A percentile compares a stretch with the other conserved stretches of the same genome.
These are phyloP conservation scores for Pythium graminicola DNA, from an alignment of 352 stramenopile species.

Conservation along the genomic window DNA sequence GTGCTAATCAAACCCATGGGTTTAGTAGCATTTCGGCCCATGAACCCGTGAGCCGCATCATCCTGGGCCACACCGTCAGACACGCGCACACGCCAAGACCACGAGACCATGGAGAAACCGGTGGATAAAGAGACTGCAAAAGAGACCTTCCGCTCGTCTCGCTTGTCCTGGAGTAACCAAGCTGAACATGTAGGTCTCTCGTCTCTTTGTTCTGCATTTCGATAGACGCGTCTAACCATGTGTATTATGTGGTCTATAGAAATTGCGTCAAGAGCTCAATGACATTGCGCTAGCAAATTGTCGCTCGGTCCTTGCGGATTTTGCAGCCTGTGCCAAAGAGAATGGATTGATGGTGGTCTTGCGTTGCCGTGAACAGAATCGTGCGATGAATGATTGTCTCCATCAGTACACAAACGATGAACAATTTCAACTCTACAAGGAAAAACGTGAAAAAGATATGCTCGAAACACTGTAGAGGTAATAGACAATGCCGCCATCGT, in stretches of 20 bases:
- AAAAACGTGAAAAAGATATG: constrained; percentile 56
- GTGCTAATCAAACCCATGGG: constrained; percentile 1
- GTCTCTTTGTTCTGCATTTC: too few relatives aligned
- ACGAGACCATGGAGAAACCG: constrained; percentile 30
- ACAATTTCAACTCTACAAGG: constrained; percentile 59
- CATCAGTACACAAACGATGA: constrained; percentile 75
- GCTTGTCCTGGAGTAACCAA: constrained; percentile 80
- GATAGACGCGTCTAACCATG: too few relatives aligned
- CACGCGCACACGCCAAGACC: neutral
- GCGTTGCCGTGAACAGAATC: constrained; percentile 66
- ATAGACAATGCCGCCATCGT: too few relatives aligned
- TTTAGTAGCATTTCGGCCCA: constrained; percentile 1
- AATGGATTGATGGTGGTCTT: constrained; percentile 67
- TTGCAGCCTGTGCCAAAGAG: constrained; percentile 60
- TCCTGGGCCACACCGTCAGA: constrained; percentile 7
- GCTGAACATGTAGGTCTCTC: constrained; percentile 55
- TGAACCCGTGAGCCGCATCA: neutral
- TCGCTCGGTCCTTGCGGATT: constrained; percentile 42
- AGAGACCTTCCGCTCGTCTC: constrained; percentile 62
- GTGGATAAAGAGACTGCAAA: constrained; percentile 73
- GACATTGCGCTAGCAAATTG: constrained; percentile 81
- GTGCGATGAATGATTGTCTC: constrained; percentile 72
- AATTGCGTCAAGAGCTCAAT: constrained; percentile 75
- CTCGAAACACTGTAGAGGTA: constrained; percentile 18
- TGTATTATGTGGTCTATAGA: constrained; percentile 37